Evolutionary conservation across 139 green algal genomes (phyloP), one percentile per base, ranked within the genome.

Genomic region (Diplosphaera chodatii): DNA sequence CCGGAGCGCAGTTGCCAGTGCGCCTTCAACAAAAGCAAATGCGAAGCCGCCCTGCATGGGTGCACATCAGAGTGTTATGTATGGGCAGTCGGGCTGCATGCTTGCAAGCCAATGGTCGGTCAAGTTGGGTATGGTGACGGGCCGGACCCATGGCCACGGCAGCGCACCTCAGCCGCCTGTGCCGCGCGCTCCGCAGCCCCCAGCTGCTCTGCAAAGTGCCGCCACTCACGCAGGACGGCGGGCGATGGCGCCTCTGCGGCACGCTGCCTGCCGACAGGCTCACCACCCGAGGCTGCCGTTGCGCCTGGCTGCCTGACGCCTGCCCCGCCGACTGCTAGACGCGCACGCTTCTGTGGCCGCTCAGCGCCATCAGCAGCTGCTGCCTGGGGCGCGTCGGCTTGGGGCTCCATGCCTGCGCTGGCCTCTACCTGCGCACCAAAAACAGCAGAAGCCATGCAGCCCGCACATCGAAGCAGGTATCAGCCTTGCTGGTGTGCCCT

Each of bases 21-120:
- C 86, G 13, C 96, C 96, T 79, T 99, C 96, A 29, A 96, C 77
- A 80, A 98, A 99, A 0, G 88, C 81, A 80, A 99, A 99, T 2
- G 94, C 89, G 79, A 97, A 94, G 29, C 80, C 84, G 65, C 89
- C 80, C 63, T 59, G 48, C 48, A 25, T 25, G 13, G 10, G 13
- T 13, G 37, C 37, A 48, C 13, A 13, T 21, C 37, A 48, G 13
- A 21, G 37, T 21, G 37, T 48, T 48, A 13, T 48, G 8, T 8
- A 21, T 48, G 37, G 13, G 37, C n/a, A n/a, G n/a, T n/a, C n/a
- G n/a, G n/a, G n/a, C n/a, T n/a, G n/a, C n/a, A n/a, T n/a, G n/a
- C n/a, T n/a, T n/a, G n/a, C n/a, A n/a, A n/a, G n/a, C n/a, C n/a
- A n/a, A n/a, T n/a, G n/a, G n/a, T n/a, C n/a, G n/a, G n/a, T n/a